Evolutionary conservation across 306 rosid genomes (phyloP).

Genomic region (Crotalaria pallida): DNA sequence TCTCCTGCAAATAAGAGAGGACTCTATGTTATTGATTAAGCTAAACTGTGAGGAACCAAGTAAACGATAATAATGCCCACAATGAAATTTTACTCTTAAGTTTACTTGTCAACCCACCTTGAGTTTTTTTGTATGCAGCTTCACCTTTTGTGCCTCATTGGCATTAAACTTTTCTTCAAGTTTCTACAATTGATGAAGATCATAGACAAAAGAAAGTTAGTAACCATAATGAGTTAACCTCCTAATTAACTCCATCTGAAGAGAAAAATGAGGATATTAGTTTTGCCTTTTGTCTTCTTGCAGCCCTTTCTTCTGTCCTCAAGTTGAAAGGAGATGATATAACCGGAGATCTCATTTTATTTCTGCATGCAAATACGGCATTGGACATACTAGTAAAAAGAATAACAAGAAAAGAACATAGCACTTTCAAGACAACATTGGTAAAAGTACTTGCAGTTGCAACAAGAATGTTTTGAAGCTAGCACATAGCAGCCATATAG

Average conservation of each 20-base stretch:
- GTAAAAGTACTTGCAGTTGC: not conserved
- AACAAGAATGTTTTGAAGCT: not conserved
- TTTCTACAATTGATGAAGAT: constrained; percentile 47
- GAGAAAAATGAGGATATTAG: constrained; percentile 6
- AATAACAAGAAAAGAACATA: not conserved
- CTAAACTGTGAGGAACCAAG: not conserved
- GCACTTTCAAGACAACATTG: not conserved
- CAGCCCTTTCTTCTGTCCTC: constrained; percentile 92
- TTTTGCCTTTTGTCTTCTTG: constrained; percentile 80
- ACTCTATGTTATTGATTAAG: not conserved
- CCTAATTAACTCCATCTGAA: not conserved
- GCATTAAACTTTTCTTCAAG: constrained; percentile 95
- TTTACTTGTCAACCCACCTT: constrained; percentile 46
- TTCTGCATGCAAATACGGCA: constrained; percentile 61
- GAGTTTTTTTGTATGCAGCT: constrained; percentile 55
- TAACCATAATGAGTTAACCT: not conserved
- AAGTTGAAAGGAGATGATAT: constrained; percentile 75
- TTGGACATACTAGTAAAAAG: constrained; percentile 34
- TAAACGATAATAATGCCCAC: not conserved
- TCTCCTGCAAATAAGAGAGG: constrained; percentile 51
- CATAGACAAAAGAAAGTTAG: not conserved
- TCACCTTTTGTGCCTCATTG: constrained; percentile 55
- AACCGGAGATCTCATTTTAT: constrained; percentile 63
- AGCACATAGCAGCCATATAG: not conserved
- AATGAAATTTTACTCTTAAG: not conserved